A percentile compares a stretch with the other conserved stretches of the same genome.
Evolutionary conservation across 2,329 filamentous ascomycete species (phyloP).

Genomic region (Calonectria pseudoreteaudii): DNA sequence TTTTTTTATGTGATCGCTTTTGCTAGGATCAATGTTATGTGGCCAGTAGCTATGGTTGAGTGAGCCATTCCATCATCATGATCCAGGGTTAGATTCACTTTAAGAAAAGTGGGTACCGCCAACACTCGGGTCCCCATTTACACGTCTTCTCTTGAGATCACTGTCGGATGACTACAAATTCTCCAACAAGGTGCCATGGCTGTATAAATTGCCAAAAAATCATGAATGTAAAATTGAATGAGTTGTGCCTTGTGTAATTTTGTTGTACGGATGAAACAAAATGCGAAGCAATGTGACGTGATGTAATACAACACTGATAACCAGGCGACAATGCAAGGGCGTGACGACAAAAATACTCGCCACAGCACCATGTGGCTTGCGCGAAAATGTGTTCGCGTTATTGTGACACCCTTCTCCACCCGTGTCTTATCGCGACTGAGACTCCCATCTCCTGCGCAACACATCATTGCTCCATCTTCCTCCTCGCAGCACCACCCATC

Average conservation of each 20-base stretch:
- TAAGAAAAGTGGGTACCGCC: background rate
- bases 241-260: background rate
- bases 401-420: constrained; percentile 25
- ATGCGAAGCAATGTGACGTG: background rate
- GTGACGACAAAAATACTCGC: constrained; percentile 17
- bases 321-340: background rate
- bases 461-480: constrained; percentile 7
- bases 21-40: too few species aligned
- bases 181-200: too few species aligned
- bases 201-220: too few species aligned
- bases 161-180: background rate
- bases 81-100: background rate
- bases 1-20: too few species aligned
- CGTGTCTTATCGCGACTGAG: constrained; percentile 15
- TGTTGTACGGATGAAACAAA: background rate
- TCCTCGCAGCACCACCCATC: background rate
- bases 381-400: constrained; percentile 21
- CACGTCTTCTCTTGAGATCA: background rate
- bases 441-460: constrained; percentile 5
- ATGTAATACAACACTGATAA: background rate
- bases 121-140: background rate
- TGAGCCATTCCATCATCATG: too few species aligned
- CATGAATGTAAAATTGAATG: too few species aligned
- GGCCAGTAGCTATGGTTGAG: too few species aligned
- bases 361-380: rapidly evolving